Base-by-base conservation (phyloP, 192 early-diverging fungal genomes). In the Gaertneriomyces semiglobifer region DNA sequence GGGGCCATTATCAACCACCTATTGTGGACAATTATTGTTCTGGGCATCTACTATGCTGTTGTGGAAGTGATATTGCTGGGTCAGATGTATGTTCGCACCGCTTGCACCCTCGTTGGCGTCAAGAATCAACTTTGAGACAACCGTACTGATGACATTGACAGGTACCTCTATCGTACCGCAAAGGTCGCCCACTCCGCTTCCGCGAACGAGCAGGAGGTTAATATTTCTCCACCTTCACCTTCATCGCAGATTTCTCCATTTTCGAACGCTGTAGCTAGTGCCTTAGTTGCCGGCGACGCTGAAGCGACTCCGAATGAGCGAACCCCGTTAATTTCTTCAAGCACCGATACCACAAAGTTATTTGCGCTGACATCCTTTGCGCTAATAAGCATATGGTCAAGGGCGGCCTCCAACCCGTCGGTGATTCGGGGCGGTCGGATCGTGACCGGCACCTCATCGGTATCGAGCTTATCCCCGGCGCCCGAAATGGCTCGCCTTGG, bases 1-100 rank as follows among this genome's bases (percentile, higher is more conserved):
- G 92, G 92, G 7, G 82, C 86, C n/a, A 64, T 86, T 40, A 82
- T 89, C 77, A 85, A 92, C 53, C 77, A 81, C 55, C 76, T 93
- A 14, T 71, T 92, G 18, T 58, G 77, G n/a, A 90, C 89, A 1
- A 87, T 89, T 9, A 76, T 81, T 48, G 52, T 87, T 16, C 77
- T 92, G 7, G 84, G 83, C 60, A 67, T 86, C 33, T 92, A 88
- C 77, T 92, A 89, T 62, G 78, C 89, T 18, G 65, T 89, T 42
- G 84, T 88, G 9, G 90, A 92, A 73, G 75, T 85, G 19, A 71
- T 79, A 0, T 65, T 90, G 42, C 83, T 92, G 19, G 75, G 68
- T 52, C 90, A 92, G 68, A 43, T 66, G 48, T 64, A 50, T 2
- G 62, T 42, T 53, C 25, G 0, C 25, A 33, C 25, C 2, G 25